Evolutionary conservation across 2,329 filamentous ascomycete species (phyloP), one percentile per base, ranked within the genome.

Genomic region (Xylariaceae sp.): DNA sequence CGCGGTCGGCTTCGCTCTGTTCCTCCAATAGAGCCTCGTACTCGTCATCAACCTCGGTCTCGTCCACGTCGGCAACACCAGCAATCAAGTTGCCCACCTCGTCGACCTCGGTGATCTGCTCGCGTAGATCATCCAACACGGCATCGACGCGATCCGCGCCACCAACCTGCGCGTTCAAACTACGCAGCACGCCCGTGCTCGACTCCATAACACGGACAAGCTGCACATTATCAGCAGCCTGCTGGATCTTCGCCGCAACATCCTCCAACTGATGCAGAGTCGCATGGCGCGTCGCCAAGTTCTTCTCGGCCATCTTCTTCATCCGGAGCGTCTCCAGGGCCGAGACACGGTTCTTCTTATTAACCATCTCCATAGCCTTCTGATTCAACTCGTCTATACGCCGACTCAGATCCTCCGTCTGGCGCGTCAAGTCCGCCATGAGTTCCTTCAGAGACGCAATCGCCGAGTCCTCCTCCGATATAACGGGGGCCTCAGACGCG

Each of bases 31-130:
- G 77, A 2, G 81, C 86, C 65, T 89, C 88, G 51, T 97, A 80
- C 76, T 97, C 93, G 61, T 93, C 89, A 66, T 97, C 92, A 57
- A 97, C 84, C 72, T 95, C 92, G 17, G 71, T 81, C 69, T 96
- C 92, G 72, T 96, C 90, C 37, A 96, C 78, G 1, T 73, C 63
- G 70, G 37, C 73, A 56, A 67, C 71, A 17, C 11, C 54, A n/a
- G 86, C 85, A 63, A 97, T 82, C 47, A 93, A 87, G 57, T 82
- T 84, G 34, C 86, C 85, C 18, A 97, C 83, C 75, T 97, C 93
- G 70, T 97, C 92, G 23, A 88, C 86, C 67, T 88, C 85, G 55
- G 77, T 82, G 84, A 94, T 94, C 75, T 95, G 87, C 59, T 92
- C 88, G 55, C 88, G 82, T 69, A 96, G 75, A 53, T 82, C 80